Conservation (phyloP, 768 basidiomycete species). For the Ephemerocybe angulata region DNA sequence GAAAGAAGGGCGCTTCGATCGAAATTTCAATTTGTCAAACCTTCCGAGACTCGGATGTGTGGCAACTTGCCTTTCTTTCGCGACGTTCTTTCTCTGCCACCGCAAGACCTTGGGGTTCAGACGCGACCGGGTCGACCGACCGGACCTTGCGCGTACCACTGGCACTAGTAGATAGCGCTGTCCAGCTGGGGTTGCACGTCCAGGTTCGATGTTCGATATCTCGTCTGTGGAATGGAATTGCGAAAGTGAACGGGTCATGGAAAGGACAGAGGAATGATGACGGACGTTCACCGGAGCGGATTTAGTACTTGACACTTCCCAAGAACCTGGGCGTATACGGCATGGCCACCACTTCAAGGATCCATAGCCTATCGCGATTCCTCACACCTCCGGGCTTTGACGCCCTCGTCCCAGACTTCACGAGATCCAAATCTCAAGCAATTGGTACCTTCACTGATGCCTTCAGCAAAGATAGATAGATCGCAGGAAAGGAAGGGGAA, state of each 20-base stretch:
- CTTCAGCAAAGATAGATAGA: background rate
- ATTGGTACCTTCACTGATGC: background rate
- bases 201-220: background rate
- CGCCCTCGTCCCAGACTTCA: background rate
- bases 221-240: background rate
- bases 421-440: background rate
- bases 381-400: too few relatives aligned
- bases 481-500: conserved; percentile 14
- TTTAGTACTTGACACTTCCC: background rate
- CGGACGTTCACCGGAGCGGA: background rate
- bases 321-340: background rate
- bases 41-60: too few relatives aligned
- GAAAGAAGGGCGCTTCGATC: too few relatives aligned
- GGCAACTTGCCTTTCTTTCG: too few relatives aligned
- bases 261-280: background rate
- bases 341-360: background rate
- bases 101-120: too few relatives aligned
- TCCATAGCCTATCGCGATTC: background rate
- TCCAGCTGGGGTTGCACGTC: too few relatives aligned
- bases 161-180: too few relatives aligned
- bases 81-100: too few relatives aligned
- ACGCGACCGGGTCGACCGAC: too few relatives aligned
- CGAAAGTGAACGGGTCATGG: background rate
- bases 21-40: too few relatives aligned
- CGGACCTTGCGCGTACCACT: too few relatives aligned